phyloP scores from a whole-genome alignment of 2,329 filamentous ascomycete genomes.

The Fusarium temperatum region DNA sequence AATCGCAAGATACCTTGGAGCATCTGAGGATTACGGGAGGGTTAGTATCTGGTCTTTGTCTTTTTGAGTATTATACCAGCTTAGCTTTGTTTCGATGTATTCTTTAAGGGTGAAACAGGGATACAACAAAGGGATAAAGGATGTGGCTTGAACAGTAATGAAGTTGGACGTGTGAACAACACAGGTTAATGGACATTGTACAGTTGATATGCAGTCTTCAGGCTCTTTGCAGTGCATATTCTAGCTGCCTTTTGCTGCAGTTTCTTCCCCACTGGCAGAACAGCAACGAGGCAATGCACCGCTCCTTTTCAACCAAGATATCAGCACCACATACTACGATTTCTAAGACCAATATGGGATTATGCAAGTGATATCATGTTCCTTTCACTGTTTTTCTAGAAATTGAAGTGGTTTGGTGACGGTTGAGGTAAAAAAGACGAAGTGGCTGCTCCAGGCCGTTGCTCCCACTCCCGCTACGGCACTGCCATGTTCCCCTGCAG shows the following conservation, averaged over 20 bases:
- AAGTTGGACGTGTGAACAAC: not conserved
- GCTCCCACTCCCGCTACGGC: not conserved
- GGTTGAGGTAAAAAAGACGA: not conserved
- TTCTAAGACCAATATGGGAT: not conserved
- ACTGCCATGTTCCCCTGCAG: not conserved
- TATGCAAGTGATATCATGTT: accelerated
- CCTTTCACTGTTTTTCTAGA: not conserved
- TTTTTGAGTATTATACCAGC: conserved; percentile 17
- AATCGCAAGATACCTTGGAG: conserved; percentile 25
- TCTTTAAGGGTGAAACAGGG: not conserved
- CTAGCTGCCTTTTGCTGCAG: not conserved
- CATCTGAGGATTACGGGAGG: conserved; percentile 13
- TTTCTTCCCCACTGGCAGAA: not conserved
- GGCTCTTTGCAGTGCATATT: not conserved
- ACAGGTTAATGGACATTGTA: not conserved
- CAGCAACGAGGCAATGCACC: not conserved
- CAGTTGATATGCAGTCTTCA: not conserved
- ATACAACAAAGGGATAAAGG: conserved; percentile 8
- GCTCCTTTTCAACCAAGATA: not conserved
- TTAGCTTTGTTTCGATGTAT: conserved; percentile 17
- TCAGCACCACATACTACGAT: not conserved
- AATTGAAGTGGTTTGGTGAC: not conserved
- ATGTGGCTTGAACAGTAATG: not conserved
- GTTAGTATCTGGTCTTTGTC: conserved; percentile 15
- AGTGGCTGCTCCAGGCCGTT: not conserved